Evolutionary conservation across 345 rosid species (phyloP), one percentile per base, ranked within the genome.

Genomic region (Pseudoturritis turrita): DNA sequence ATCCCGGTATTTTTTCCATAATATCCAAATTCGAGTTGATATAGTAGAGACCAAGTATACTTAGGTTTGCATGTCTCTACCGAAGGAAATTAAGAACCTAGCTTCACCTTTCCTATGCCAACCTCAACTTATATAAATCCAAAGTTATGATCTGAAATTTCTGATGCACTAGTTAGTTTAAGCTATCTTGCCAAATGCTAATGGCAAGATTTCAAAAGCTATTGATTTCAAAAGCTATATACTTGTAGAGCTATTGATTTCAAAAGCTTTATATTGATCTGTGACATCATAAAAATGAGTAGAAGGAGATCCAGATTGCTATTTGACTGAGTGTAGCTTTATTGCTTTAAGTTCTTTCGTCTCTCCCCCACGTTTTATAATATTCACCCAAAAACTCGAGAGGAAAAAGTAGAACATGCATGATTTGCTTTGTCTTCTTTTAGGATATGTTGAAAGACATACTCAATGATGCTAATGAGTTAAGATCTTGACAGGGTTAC

Each of bases 401-500:
- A 33, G 29, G 62, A 13, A 18, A 75, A 68, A 61, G 70, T 26
- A 26, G 31, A 61, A 52, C 33, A 75, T 50, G 55, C 56, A 67
- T 75, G 74, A 75, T 66, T 68, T 52, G 64, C 69, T 52, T 43
- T 58, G 44, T 60, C 45, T 52, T 53, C 45, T 66, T 67, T 53
- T 72, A 33, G 13, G n/a, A 37, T 14, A 37, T 52, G 47, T 50
- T 67, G 49, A 45, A 26, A 47, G 12, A 37, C 62, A 53, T 52
- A 57, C 25, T 73, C 70, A 53, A 26, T 62, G 12, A 68, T 65
- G 68, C 57, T 77, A 77, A 65, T 77, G 60, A 43, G 52, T 45
- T 49, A 17, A 59, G 49, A 47, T 10, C 71, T 55, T 65, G 56
- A 69, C 96, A 91, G 98, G 89, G 79, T 65, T 29, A 66, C 45